Evolutionary conservation across 768 basidiomycete species (phyloP).

Genomic region (Boletellus ananiceps): DNA sequence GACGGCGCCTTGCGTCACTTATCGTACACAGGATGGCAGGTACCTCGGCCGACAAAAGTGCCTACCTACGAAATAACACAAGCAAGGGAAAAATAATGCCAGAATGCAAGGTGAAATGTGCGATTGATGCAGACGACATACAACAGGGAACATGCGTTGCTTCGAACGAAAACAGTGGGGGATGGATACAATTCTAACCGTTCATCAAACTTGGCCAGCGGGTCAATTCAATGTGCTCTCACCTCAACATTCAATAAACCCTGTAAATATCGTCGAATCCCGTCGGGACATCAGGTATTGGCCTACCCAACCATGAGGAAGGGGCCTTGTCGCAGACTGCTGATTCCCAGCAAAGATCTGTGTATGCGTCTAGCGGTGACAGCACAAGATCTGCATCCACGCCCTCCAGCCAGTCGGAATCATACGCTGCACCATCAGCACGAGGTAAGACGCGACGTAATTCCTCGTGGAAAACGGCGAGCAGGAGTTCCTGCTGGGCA

Average conservation of each 20-base stretch:
- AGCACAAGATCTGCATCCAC: conserved; percentile 28
- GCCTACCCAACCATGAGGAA: conserved; percentile 4
- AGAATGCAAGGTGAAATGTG: conserved; percentile 4
- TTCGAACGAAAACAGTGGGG: conserved; percentile 10
- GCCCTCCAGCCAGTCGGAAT: conserved; percentile 24
- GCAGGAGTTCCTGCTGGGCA: conserved; percentile 31
- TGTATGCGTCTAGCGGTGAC: conserved; percentile 25
- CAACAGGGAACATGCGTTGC: not conserved
- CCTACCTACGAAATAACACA: conserved; percentile 6
- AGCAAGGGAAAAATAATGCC: not conserved
- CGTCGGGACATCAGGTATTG: conserved; percentile 25
- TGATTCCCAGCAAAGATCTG: conserved; percentile 29
- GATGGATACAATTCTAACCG: not conserved
- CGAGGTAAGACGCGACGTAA: conserved; percentile 22
- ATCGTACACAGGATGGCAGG: no score
- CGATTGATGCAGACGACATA: not conserved
- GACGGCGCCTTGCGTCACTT: not conserved
- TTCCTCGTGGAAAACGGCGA: conserved; percentile 30
- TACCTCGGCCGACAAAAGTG: not conserved
- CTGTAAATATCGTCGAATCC: conserved; percentile 25
- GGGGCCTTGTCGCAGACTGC: conserved; percentile 20
- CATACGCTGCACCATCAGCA: conserved; percentile 11
- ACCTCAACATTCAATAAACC: conserved; percentile 14
- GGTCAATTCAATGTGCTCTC: not conserved
- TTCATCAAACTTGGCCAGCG: not conserved